phyloP scores from a whole-genome alignment of 495 filamentous ascomycete genomes.

The Penicillium argentinense region DNA sequence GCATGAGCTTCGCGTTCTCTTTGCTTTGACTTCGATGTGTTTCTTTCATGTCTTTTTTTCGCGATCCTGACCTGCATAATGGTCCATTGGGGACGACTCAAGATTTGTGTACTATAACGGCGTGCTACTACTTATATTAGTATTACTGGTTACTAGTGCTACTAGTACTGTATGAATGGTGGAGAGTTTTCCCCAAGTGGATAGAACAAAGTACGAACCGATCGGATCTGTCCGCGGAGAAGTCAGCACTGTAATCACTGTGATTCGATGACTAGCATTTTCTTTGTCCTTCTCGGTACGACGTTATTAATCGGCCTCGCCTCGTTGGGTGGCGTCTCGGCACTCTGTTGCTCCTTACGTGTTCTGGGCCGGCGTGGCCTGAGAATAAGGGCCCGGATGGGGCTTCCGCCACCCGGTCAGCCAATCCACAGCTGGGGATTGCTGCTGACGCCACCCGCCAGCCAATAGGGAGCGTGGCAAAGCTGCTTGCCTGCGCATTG shows the following conservation, averaged over 20 bases:
- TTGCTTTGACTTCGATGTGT: neutral
- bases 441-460: slow-evolving; percentile 24
- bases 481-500: slow-evolving; percentile 32
- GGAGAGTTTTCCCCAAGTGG: too few relatives aligned
- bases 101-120: neutral
- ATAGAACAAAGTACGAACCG: neutral
- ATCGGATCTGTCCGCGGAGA: too few relatives aligned
- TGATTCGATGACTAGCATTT: neutral
- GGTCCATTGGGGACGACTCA: too few relatives aligned
- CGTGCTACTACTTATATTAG: too few relatives aligned
- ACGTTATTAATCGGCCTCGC: neutral
- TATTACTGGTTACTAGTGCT: too few relatives aligned
- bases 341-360: neutral
- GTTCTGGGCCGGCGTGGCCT: neutral
- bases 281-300: too few relatives aligned
- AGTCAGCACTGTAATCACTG: neutral
- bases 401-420: slow-evolving; percentile 1
- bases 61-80: too few relatives aligned
- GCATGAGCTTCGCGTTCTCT: too few relatives aligned
- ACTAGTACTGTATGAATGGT: too few relatives aligned
- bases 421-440: slow-evolving; percentile 30
- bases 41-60: neutral
- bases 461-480: slow-evolving; percentile 26
- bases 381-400: neutral
- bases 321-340: neutral